Conservation (phyloP, 257 asterid species). For the Prunella vulgaris region DNA sequence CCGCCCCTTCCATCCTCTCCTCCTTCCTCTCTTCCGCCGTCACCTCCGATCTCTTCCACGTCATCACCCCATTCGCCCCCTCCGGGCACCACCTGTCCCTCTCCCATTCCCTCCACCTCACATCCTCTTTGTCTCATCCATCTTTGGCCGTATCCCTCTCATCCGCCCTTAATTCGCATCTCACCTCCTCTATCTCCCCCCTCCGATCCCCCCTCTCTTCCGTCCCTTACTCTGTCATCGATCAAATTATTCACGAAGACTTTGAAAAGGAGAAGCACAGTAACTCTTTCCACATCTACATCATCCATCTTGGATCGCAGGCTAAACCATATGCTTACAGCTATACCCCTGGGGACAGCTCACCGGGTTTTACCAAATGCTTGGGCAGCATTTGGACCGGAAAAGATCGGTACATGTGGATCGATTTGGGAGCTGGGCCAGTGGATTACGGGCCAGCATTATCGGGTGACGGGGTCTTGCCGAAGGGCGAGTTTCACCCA, state of each 20-base stretch:
- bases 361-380: slow-evolving; percentile 73
- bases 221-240: slow-evolving; percentile 50
- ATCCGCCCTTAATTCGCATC: slow-evolving; percentile 44
- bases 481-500: slow-evolving; percentile 94
- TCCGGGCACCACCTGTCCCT: slow-evolving; percentile 58
- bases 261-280: slow-evolving; percentile 53
- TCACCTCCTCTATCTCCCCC: slow-evolving; percentile 41
- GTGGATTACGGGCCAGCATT: slow-evolving; percentile 93
- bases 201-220: slow-evolving; percentile 60
- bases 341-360: slow-evolving; percentile 68
- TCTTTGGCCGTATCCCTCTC: slow-evolving; percentile 46
- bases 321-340: slow-evolving; percentile 64
- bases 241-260: slow-evolving; percentile 52
- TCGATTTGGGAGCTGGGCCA: slow-evolving; percentile 95
- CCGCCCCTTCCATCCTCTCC: slow-evolving; percentile 55
- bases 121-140: slow-evolving; percentile 39
- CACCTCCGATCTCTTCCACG: slow-evolving; percentile 84
- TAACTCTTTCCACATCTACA: slow-evolving; percentile 63
- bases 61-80: slow-evolving; percentile 65
- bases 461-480: slow-evolving; percentile 91
- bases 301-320: slow-evolving; percentile 60
- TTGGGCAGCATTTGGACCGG: slow-evolving; percentile 89
- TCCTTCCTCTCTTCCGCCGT: slow-evolving; percentile 62
- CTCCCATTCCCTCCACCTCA: slow-evolving; percentile 77
- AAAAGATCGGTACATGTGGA: slow-evolving; percentile 84